Evolutionary conservation across 176 grass and related monocot species (phyloP).

Genomic region (Aechmea fasciata): DNA sequence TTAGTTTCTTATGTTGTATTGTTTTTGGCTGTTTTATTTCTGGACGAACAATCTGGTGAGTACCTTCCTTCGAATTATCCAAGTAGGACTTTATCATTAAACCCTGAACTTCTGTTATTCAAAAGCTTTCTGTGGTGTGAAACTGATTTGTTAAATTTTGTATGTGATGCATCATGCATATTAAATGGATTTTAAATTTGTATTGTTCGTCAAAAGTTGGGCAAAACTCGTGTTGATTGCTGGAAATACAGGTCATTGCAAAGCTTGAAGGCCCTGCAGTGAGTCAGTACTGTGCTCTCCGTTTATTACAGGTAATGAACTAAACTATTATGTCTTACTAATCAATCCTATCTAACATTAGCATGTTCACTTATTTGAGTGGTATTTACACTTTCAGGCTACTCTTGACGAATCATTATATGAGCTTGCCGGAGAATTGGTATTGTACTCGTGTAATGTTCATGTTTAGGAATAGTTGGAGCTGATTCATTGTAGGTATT

Average conservation of each 20-base stretch:
- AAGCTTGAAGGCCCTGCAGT: slow-evolving; percentile 93
- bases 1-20: background rate
- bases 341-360: background rate
- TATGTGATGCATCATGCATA: too few species aligned
- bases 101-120: too few species aligned
- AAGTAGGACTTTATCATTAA: too few species aligned
- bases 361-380: slow-evolving; percentile 6
- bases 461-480: background rate
- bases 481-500: background rate
- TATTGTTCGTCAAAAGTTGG: too few species aligned
- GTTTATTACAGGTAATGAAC: slow-evolving; percentile 70
- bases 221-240: slow-evolving; percentile 1
- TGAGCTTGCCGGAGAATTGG: slow-evolving; percentile 87
- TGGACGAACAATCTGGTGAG: background rate
- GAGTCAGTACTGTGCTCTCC: slow-evolving; percentile 89
- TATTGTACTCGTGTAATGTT: slow-evolving; percentile 40
- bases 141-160: too few species aligned
- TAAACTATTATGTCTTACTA: slow-evolving; percentile 19
- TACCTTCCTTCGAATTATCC: too few species aligned
- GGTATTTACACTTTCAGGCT: slow-evolving; percentile 44
- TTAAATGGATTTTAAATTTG: too few species aligned
- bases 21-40: background rate
- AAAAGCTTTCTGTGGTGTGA: too few species aligned
- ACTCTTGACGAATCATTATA: slow-evolving; percentile 95
- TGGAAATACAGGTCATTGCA: slow-evolving; percentile 76